phyloP scores from a whole-genome alignment of 2,329 filamentous ascomycete genomes.

The Colletotrichum sublineola region DNA sequence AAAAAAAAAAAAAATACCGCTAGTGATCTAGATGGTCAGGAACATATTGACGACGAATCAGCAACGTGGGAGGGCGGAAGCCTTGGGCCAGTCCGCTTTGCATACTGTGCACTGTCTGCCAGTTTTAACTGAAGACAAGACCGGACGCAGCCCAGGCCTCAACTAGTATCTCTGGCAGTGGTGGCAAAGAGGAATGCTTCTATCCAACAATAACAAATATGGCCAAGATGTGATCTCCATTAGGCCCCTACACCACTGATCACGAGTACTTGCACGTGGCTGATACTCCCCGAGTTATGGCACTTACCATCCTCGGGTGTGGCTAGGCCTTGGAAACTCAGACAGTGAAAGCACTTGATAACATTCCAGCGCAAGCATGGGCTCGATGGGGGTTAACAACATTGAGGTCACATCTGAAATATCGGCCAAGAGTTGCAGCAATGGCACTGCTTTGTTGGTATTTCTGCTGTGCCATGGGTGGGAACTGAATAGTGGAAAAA shows the following conservation, averaged over 20 bases:
- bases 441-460: neutral
- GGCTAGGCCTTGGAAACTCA: neutral
- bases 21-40: neutral
- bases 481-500: neutral
- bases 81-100: neutral
- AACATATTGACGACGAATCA: neutral
- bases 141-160: neutral
- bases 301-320: neutral
- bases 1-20: too few species aligned
- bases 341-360: neutral
- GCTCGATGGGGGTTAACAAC: neutral
- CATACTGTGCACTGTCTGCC: neutral
- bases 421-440: neutral
- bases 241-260: neutral
- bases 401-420: neutral
- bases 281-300: neutral
- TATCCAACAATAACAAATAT: neutral
- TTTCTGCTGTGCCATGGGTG: neutral
- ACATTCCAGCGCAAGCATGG: constrained; percentile 19
- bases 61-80: neutral
- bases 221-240: neutral
- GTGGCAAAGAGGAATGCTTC: neutral
- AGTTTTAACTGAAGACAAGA: neutral
- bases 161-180: neutral
- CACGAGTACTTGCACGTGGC: neutral